phyloP scores from a whole-genome alignment of 2,329 filamentous ascomycete species.

The Hysterium pulicare region DNA sequence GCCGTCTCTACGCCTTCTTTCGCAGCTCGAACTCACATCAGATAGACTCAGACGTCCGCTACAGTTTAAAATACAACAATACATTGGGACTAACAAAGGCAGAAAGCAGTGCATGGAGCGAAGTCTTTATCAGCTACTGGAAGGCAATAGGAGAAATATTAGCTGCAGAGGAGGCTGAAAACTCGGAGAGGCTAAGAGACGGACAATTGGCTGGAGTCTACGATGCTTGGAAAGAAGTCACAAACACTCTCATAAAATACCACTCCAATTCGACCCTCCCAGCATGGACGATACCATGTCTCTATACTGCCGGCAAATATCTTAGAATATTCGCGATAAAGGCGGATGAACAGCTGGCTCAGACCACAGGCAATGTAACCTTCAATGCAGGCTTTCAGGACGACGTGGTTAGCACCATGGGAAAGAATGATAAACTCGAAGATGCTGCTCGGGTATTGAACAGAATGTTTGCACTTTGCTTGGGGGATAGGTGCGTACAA shows the following conservation, averaged over 20 bases:
- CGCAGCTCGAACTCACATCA: conserved; percentile 66
- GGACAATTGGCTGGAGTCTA: conserved; percentile 82
- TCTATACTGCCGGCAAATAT: conserved; percentile 85
- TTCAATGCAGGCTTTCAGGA: conserved; percentile 64
- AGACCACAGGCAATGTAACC: conserved; percentile 43
- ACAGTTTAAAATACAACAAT: conserved; percentile 63
- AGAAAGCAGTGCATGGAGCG: conserved; percentile 78
- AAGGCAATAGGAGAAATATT: conserved; percentile 73
- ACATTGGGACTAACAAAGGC: conserved; percentile 57
- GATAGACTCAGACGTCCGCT: conserved; percentile 66
- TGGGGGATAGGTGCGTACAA: conserved; percentile 71
- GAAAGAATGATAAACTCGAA: conserved; percentile 78
- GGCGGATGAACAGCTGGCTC: conserved; percentile 69
- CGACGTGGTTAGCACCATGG: conserved; percentile 65
- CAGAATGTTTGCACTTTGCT: conserved; percentile 83
- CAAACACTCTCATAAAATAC: conserved; percentile 72
- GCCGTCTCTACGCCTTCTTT: conserved; percentile 67
- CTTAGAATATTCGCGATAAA: conserved; percentile 85
- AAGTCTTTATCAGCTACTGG: conserved; percentile 83
- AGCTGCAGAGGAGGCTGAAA: conserved; percentile 56
- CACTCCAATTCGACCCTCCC: conserved; percentile 75
- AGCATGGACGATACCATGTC: conserved; percentile 87
- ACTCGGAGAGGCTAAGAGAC: conserved; percentile 39
- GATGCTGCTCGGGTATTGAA: conserved; percentile 90
- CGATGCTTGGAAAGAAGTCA: conserved; percentile 82